A percentile compares a stretch with the other conserved stretches of the same genome.
Conservation (phyloP, 106 monocot genomes). For the Dendrobium huoshanense region DNA sequence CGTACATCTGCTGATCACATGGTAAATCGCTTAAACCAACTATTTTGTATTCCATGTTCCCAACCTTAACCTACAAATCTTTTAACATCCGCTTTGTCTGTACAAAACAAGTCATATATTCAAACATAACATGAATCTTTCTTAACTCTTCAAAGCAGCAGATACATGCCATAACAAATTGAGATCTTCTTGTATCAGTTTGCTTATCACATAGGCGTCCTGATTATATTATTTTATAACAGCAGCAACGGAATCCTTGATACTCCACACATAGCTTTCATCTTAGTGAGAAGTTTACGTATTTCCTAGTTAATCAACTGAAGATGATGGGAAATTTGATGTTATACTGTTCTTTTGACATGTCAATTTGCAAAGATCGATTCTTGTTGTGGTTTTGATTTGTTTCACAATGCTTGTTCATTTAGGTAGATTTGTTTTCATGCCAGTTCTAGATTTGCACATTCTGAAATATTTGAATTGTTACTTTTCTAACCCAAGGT, state of each 20-base stretch:
- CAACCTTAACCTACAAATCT: constrained; percentile 60
- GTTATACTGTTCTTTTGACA: background rate
- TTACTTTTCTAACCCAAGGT: background rate
- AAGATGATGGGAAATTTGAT: background rate
- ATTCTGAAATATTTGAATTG: background rate
- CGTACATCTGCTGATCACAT: constrained; percentile 60
- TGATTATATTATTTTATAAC: background rate
- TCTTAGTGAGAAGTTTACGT: background rate
- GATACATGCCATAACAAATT: background rate
- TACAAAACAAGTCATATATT: background rate
- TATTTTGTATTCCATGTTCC: constrained; percentile 67
- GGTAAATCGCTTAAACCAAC: constrained; percentile 77
- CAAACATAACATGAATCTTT: background rate
- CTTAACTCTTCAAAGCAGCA: constrained; percentile 1
- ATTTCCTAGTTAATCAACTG: background rate
- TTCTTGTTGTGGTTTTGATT: background rate
- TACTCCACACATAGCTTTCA: background rate
- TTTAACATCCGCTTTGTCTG: constrained; percentile 83
- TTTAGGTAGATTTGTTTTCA: background rate
- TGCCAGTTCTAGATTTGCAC: background rate
- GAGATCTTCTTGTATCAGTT: background rate
- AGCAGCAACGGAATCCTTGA: background rate
- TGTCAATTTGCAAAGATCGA: background rate
- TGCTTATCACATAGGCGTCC: background rate
- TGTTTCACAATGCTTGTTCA: background rate